phyloP scores from a whole-genome alignment of 2,329 filamentous ascomycete genomes.

The Trichoderma sp. region DNA sequence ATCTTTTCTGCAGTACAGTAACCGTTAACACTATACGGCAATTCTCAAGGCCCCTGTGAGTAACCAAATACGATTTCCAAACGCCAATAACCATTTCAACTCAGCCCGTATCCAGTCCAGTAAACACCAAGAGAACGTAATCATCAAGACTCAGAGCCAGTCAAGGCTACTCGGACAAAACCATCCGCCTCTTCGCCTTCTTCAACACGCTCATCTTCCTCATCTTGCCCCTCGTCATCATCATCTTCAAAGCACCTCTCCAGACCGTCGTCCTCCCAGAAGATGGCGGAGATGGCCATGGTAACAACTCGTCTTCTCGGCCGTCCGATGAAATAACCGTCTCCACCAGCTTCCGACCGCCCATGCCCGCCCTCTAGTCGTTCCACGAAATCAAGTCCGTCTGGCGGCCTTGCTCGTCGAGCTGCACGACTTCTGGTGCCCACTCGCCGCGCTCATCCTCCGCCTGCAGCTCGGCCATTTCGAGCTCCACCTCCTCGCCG shows the following conservation, averaged over 20 bases:
- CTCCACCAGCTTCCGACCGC: not conserved
- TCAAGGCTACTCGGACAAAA: conserved; percentile 10
- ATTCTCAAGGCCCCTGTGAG: not conserved
- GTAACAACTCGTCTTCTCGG: not conserved
- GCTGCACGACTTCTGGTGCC: conserved; percentile 56
- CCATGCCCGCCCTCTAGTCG: conserved; percentile 35
- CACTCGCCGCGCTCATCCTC: conserved; percentile 60
- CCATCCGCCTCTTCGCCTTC: conserved; percentile 9
- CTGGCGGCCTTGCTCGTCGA: conserved; percentile 57
- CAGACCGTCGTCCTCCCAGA: not conserved
- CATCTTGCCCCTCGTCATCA: not conserved
- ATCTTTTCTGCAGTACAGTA: not conserved
- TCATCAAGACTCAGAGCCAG: not conserved
- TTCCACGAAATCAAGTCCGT: conserved; percentile 56
- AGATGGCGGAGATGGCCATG: not conserved
- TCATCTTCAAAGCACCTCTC: not conserved
- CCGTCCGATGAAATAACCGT: not conserved
- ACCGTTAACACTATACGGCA: not conserved
- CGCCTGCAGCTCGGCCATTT: conserved; percentile 55
- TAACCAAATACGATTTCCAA: not conserved
- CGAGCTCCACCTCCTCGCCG: conserved; percentile 53
- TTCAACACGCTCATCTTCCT: conserved; percentile 17
- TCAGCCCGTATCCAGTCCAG: not conserved
- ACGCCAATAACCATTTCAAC: not conserved
- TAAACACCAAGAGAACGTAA: not conserved